Conservation (phyloP, 805 yeast genomes). For the Clavispora santaluciae region DNA sequence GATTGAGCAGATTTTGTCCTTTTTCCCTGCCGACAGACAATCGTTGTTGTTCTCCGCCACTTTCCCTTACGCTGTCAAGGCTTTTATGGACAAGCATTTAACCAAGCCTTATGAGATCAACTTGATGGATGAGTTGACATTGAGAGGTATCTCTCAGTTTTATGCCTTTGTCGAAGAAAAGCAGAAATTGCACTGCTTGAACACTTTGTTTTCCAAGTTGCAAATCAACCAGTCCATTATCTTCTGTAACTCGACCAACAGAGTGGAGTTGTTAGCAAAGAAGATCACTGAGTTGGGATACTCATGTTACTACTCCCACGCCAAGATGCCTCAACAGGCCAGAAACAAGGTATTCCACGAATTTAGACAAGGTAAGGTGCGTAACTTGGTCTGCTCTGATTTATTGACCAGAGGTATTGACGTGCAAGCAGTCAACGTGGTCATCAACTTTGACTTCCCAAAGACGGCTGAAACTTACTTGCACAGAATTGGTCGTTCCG, state of each 20-base stretch:
- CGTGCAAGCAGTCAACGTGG: slow-evolving; percentile 98
- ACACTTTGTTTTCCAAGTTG: slow-evolving; percentile 88
- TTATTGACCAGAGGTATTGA: slow-evolving; percentile 97
- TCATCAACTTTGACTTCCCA: slow-evolving; percentile 97
- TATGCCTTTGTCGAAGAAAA: slow-evolving; percentile 98
- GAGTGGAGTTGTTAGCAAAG: slow-evolving; percentile 93
- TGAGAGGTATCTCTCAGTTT: slow-evolving; percentile 94
- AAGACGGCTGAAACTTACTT: slow-evolving; percentile 95
- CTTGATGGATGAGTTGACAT: slow-evolving; percentile 94
- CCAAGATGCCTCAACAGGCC: slow-evolving; percentile 94
- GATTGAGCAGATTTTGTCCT: slow-evolving; percentile 78
- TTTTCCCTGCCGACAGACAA: slow-evolving; percentile 69
- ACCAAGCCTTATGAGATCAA: slow-evolving; percentile 92
- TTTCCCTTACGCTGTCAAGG: slow-evolving; percentile 89
- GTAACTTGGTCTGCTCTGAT: slow-evolving; percentile 96
- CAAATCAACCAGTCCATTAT: slow-evolving; percentile 96
- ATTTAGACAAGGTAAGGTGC: slow-evolving; percentile 95
- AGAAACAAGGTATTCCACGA: slow-evolving; percentile 98
- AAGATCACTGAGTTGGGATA: slow-evolving; percentile 95
- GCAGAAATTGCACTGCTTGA: slow-evolving; percentile 92
- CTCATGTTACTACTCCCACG: slow-evolving; percentile 95
- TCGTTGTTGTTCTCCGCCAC: slow-evolving; percentile 90
- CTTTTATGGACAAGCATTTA: slow-evolving; percentile 87
- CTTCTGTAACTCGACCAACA: slow-evolving; percentile 92
- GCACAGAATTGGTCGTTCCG: slow-evolving; percentile 98